Conservation (phyloP, 2,329 filamentous ascomycete genomes). For the Neophaeococcomyces aloes region DNA sequence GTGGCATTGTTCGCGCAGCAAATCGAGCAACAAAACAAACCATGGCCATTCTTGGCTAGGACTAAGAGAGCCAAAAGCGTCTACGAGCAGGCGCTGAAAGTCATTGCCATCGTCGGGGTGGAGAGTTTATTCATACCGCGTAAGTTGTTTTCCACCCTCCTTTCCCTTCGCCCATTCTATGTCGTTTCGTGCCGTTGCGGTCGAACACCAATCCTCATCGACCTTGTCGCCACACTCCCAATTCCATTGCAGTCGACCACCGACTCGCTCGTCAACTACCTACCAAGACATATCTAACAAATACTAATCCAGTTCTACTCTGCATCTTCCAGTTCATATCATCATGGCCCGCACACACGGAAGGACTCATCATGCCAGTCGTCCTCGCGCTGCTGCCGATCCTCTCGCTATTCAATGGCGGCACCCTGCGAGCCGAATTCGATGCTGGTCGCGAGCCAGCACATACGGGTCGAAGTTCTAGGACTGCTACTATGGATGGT, state of each 20-base stretch:
- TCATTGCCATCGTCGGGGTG: constrained; percentile 1
- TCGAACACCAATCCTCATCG: too few relatives aligned
- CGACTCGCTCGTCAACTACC: too few relatives aligned
- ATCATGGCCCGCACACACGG: background rate
- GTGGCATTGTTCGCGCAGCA: background rate
- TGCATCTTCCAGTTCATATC: background rate
- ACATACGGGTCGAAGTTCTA: too few relatives aligned
- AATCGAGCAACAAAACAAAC: background rate
- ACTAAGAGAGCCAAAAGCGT: background rate
- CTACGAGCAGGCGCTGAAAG: constrained; percentile 3
- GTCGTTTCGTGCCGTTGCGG: background rate
- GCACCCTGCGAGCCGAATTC: too few relatives aligned
- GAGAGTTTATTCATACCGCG: constrained; percentile 4
- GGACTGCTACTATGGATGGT: too few relatives aligned
- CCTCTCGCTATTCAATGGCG: background rate
- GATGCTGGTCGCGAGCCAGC: too few relatives aligned
- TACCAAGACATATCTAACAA: too few relatives aligned
- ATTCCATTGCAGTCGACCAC: too few relatives aligned
- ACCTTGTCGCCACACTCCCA: too few relatives aligned
- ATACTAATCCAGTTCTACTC: background rate
- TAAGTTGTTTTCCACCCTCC: background rate
- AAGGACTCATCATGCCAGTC: constrained; percentile 1
- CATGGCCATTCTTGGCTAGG: background rate
- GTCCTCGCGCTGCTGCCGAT: constrained; percentile 3
- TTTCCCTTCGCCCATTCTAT: background rate